Conservation (phyloP, 805 yeast species). For the Nakazawaea peltata region DNA sequence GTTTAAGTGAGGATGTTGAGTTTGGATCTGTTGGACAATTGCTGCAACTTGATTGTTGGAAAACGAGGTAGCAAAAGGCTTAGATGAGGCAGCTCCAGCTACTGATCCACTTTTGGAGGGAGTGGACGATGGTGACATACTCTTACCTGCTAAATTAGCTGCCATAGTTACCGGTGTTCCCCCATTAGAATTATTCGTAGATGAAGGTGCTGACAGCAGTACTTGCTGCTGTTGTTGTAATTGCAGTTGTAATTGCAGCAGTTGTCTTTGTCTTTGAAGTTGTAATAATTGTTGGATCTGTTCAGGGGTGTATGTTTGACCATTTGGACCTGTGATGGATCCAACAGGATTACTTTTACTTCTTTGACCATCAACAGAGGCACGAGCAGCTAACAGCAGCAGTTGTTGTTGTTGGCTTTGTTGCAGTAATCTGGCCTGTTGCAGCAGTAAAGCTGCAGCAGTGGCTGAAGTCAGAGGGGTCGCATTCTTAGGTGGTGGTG, state of each 20-base stretch:
- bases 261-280: conserved; percentile 39
- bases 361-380: neutral
- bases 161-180: conserved; percentile 6
- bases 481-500: too few species aligned
- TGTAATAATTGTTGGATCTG: conserved; percentile 53
- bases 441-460: conserved; percentile 9
- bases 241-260: conserved; percentile 26
- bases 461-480: too few species aligned
- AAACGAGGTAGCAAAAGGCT: conserved; percentile 18
- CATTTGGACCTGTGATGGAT: conserved; percentile 42
- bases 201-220: conserved; percentile 10
- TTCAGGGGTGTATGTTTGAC: conserved; percentile 50
- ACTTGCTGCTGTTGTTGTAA: conserved; percentile 24
- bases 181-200: conserved; percentile 17
- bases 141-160: neutral
- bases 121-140: conserved; percentile 4
- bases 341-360: conserved; percentile 14
- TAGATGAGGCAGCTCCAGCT: neutral
- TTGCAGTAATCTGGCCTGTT: conserved; percentile 11
- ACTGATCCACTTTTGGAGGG: neutral
- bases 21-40: conserved; percentile 53
- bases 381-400: neutral
- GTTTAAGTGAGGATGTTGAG: conserved; percentile 54
- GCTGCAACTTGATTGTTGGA: conserved; percentile 61
- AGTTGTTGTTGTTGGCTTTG: conserved; percentile 6